Evolutionary conservation across 352 stramenopile species (phyloP), one percentile per base, ranked within the genome.

Genomic region (Phytopythium litorale): DNA sequence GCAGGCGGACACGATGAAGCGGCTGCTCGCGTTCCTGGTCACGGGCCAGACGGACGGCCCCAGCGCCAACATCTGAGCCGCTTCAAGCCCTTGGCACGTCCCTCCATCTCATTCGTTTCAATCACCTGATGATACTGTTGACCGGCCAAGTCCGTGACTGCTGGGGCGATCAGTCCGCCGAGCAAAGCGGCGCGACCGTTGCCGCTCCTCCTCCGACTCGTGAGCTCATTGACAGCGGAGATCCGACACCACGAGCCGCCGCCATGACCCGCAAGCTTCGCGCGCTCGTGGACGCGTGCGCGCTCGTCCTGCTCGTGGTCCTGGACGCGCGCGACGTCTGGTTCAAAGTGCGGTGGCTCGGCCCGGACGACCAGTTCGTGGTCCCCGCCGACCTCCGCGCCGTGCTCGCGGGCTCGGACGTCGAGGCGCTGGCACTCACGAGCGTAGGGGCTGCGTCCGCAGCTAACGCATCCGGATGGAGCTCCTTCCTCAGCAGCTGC

Each of bases 341-440:
- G 63, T 87, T 79, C 71, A 87, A 87, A n/a, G 60, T 72, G 54
- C 64, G 58, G 11, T 83, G 78, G 78, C 72, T 87, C 56, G 78
- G 75, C 1, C 75, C 78, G 30, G 66, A 66, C 54, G 73, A 84
- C 63, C 67, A 55, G 13, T 83, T 76, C 56, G 70, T 64, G 33
- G 82, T 81, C 66, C 64, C 68, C 19, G 73, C 67, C 21, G 63
- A 49, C 18, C 25, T 48, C n/a, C 33, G 12, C 37, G 53, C 53
- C 37, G 33, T 35, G 53, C 53, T 58, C 35, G 62, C 13, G 49
- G 37, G n/a, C 60, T 72, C 53, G 53, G 67, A 54, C 28, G 42
- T 38, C 66, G 40, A 4, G 42, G 16, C 45, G 8, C 21, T 51
- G 9, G 7, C 45, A 19, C 45, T 51, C n/a, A 25, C 7, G 7